phyloP scores from a whole-genome alignment of 768 basidiomycete species.

The Sporobolomyces phaffii region DNA sequence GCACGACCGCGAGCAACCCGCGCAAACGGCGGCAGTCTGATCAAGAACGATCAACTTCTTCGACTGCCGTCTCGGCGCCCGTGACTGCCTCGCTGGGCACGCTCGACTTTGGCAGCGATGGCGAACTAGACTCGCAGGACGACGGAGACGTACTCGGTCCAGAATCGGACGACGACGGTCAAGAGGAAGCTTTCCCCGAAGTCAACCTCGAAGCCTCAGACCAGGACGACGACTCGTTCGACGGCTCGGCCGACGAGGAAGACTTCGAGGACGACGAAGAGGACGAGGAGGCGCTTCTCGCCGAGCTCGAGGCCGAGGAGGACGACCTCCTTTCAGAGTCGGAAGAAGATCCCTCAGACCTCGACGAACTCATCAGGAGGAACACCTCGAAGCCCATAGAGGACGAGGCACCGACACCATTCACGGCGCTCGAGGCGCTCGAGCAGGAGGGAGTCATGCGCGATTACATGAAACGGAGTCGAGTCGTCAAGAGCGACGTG shows the following conservation, averaged over 20 bases:
- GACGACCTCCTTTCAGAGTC: conserved; percentile 23
- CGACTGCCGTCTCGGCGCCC: neutral
- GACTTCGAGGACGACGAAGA: conserved; percentile 41
- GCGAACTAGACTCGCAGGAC: conserved; percentile 24
- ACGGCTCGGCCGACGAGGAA: conserved; percentile 46
- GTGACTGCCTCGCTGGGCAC: conserved; percentile 15
- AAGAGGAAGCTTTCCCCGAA: conserved; percentile 39
- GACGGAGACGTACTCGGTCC: conserved; percentile 13
- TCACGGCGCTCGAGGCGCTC: neutral
- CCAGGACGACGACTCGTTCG: conserved; percentile 45
- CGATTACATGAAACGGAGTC: conserved; percentile 57
- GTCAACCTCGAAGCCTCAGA: conserved; percentile 43
- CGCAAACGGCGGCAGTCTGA: conserved; percentile 23
- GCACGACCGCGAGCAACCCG: conserved; percentile 2
- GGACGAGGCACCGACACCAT: conserved; percentile 29
- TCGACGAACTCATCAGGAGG: conserved; percentile 44
- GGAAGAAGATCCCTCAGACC: conserved; percentile 49
- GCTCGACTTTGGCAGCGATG: conserved; percentile 35
- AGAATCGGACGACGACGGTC: neutral
- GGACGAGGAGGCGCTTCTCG: conserved; percentile 45
- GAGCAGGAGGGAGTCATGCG: conserved; percentile 15
- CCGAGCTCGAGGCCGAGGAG: conserved; percentile 29
- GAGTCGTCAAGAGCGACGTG: conserved; percentile 66
- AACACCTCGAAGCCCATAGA: conserved; percentile 42
- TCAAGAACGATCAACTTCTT: neutral